These are phyloP conservation scores for Blastobotrys buckinghamii DNA, from an alignment of 1,139 yeast species.

Conservation along the genomic window DNA sequence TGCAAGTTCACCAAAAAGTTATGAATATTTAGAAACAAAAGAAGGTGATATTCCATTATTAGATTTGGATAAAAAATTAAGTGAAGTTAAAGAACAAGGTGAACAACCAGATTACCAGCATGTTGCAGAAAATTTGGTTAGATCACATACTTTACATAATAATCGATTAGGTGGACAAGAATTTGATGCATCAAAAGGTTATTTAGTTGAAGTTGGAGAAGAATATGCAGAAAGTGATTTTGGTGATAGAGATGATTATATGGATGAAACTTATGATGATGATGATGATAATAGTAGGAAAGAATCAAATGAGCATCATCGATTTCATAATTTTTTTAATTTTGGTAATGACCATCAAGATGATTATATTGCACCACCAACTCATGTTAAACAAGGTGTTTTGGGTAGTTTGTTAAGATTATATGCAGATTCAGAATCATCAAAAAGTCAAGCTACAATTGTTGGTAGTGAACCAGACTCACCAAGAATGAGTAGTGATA, in stretches of 20 bases:
- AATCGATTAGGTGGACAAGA: background rate
- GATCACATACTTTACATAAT: conserved; percentile 19
- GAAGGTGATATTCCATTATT: conserved; percentile 23
- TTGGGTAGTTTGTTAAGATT: conserved; percentile 67
- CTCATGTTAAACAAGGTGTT: conserved; percentile 74
- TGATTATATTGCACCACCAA: conserved; percentile 65
- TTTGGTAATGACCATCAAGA: conserved; percentile 37
- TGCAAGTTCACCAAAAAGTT: background rate
- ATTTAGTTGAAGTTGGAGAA: conserved; percentile 6
- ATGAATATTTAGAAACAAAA: background rate
- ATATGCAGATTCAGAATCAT: conserved; percentile 41
- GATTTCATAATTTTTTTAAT: background rate
- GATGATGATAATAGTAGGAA: background rate
- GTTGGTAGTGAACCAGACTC: background rate
- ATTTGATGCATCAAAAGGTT: conserved; percentile 7
- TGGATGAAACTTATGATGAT: background rate
- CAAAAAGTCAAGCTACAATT: conserved; percentile 7
- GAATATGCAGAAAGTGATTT: background rate
- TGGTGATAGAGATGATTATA: background rate
- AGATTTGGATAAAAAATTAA: conserved; percentile 23
- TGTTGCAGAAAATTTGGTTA: conserved; percentile 24
- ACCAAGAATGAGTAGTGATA: conserved; percentile 2
- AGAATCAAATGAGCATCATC: background rate
- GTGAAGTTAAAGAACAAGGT: conserved; percentile 12
- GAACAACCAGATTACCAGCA: conserved; percentile 20